Conservation (phyloP, 441 rosid species). For the Brassica hybrid region DNA sequence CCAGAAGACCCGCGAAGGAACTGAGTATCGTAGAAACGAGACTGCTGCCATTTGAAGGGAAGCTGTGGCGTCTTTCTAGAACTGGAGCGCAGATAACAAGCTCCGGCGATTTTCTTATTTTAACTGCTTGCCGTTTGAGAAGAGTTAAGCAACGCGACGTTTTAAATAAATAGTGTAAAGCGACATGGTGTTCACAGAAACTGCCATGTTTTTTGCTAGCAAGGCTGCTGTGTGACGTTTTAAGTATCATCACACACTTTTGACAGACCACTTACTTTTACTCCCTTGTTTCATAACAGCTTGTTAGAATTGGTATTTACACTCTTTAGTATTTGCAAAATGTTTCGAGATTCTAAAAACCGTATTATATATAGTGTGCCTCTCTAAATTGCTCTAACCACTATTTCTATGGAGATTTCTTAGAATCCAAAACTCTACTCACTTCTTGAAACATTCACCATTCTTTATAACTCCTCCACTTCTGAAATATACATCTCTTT, state of each 20-base stretch:
- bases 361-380: background rate
- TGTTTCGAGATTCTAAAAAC: background rate
- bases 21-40: conserved; percentile 44
- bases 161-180: background rate
- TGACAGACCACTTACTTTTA: no score
- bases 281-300: no score
- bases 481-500: background rate
- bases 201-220: background rate
- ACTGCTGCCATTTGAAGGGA: conserved; percentile 42
- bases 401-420: no score
- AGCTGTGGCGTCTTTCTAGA: background rate
- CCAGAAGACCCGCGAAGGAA: conserved; percentile 32
- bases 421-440: background rate
- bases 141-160: background rate
- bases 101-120: conserved; percentile 7
- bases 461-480: background rate
- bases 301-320: background rate
- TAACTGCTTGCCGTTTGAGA: background rate
- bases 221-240: background rate
- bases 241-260: background rate
- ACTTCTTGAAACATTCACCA: background rate
- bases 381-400: no score
- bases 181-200: background rate
- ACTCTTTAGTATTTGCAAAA: background rate
- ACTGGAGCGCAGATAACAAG: background rate